phyloP scores from a whole-genome alignment of 2,329 filamentous ascomycete genomes.

The Aureobasidium lini region DNA sequence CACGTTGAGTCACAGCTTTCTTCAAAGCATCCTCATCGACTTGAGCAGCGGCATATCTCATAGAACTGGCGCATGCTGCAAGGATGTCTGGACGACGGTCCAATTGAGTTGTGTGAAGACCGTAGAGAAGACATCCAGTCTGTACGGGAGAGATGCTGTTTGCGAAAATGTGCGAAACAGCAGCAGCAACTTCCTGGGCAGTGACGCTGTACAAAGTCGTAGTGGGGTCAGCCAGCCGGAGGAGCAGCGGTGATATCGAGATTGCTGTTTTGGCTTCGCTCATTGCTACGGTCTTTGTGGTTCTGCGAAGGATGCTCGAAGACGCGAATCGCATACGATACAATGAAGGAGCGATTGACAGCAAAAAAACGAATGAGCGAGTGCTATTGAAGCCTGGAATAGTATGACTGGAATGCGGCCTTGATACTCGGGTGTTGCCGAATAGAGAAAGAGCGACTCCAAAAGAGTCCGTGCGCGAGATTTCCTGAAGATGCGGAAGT shows the following conservation, averaged over 20 bases:
- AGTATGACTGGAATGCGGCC: conserved; percentile 12
- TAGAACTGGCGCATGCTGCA: conserved; percentile 72
- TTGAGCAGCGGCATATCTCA: conserved; percentile 70
- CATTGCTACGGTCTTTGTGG: neutral
- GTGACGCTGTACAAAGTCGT: conserved; percentile 45
- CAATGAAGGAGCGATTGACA: neutral
- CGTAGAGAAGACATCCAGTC: conserved; percentile 77
- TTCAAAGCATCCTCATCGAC: conserved; percentile 60
- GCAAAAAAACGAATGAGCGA: neutral
- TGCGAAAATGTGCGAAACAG: conserved; percentile 85
- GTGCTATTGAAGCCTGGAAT: neutral
- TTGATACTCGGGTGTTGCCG: conserved; percentile 1
- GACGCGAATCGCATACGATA: neutral
- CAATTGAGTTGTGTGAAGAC: conserved; percentile 81
- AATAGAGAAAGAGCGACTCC: neutral
- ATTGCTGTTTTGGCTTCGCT: conserved; percentile 24
- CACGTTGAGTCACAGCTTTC: conserved; percentile 52
- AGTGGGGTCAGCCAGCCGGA: conserved; percentile 58
- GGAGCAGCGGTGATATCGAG: conserved; percentile 63
- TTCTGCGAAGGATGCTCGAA: neutral
- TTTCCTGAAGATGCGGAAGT: conserved; percentile 12
- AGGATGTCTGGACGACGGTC: conserved; percentile 81
- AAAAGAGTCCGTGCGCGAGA: conserved; percentile 3
- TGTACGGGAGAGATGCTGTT: conserved; percentile 84
- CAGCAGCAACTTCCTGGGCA: conserved; percentile 78